phyloP scores from a whole-genome alignment of 352 stramenopile genomes.

The Hyaloperonospora brassicae region DNA sequence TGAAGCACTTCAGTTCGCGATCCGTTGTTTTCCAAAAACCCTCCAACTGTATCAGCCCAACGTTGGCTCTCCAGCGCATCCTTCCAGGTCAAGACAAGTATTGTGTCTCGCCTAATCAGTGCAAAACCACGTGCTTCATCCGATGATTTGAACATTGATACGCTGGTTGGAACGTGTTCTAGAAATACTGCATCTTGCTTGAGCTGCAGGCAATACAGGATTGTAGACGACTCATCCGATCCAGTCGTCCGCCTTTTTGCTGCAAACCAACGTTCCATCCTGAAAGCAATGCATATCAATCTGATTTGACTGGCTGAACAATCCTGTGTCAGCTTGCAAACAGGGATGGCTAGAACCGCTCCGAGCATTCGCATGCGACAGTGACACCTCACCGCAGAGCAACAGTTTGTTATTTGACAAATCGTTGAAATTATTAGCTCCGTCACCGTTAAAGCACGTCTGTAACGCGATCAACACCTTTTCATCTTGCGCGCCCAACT shows the following conservation, averaged over 20 bases:
- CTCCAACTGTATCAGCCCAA: slow-evolving; percentile 26
- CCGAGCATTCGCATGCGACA: slow-evolving; percentile 5
- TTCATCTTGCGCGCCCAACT: slow-evolving; percentile 24
- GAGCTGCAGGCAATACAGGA: slow-evolving; percentile 21
- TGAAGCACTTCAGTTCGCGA: slow-evolving; percentile 22
- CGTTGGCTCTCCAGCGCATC: slow-evolving; percentile 17
- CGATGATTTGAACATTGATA: slow-evolving; percentile 9
- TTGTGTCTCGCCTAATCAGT: slow-evolving; percentile 21
- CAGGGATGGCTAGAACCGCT: background rate
- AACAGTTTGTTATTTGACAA: slow-evolving; percentile 28
- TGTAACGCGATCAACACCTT: slow-evolving; percentile 29
- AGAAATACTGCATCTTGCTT: slow-evolving; percentile 38
- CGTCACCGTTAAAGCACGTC: slow-evolving; percentile 19
- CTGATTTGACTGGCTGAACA: slow-evolving; percentile 2
- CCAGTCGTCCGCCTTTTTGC: slow-evolving; percentile 11
- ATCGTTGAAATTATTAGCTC: slow-evolving; percentile 18
- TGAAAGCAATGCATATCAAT: slow-evolving; percentile 32
- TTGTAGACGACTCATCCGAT: slow-evolving; percentile 10
- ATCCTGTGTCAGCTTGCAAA: background rate
- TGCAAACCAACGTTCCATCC: slow-evolving; percentile 29
- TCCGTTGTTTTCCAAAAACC: slow-evolving; percentile 32
- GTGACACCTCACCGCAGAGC: slow-evolving; percentile 23
- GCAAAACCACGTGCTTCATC: slow-evolving; percentile 15
- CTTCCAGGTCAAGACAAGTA: slow-evolving; percentile 18
- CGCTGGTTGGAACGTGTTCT: slow-evolving; percentile 27